Base-by-base conservation (phyloP, 2,329 filamentous ascomycete genomes). In the Nigrospora sphaerica region DNA sequence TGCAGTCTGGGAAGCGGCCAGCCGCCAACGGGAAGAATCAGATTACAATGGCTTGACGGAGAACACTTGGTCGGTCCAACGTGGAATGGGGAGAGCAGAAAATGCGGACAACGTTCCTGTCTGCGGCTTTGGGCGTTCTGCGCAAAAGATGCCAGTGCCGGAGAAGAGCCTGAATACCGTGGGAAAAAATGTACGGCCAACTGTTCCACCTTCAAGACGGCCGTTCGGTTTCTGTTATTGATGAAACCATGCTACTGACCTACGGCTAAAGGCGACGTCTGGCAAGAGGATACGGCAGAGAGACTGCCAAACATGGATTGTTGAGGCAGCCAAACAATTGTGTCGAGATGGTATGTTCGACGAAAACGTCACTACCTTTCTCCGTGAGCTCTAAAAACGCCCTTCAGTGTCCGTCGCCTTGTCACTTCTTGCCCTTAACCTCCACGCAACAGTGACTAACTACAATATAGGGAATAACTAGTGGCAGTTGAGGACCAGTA, bases 261-360 rank as follows among this genome's bases (percentile, higher is more conserved):
- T 28, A 28, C 5, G 10, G 7, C 4, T 36, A 44, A 13, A 44
- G 38, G 31, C 46, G 45, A 18, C 41, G 42, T n/a, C 43, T n/a
- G 45, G 52, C 13, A 51, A 40, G 33, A 62, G 49, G 46, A 44
- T 65, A 35, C 49, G 32, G n/a, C 61, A 62, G 37, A 57, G 54
- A 32, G 52, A 66, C 37, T 67, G 63, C 42, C 61, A 67, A 52
- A 64, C 61, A 12, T 67, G 63, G 64, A 59, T 64, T 42, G 53
- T 65, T 6, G 62, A 66, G 46, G 60, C 62, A 6, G 60, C 61
- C 1, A 51, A 59, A 4, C 54, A 61, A 44, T 57, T 65, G 19
- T 53, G 58, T 11, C 35, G n/a, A 3, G 57, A 62, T 16, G 37
- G 49, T 2, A 60, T 65, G n/a, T 55, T 64, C 32, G 38, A n/a